A percentile compares a stretch with the other conserved stretches of the same genome.
Conservation (phyloP, 441 rosid species). For the Jatropha podagrica region DNA sequence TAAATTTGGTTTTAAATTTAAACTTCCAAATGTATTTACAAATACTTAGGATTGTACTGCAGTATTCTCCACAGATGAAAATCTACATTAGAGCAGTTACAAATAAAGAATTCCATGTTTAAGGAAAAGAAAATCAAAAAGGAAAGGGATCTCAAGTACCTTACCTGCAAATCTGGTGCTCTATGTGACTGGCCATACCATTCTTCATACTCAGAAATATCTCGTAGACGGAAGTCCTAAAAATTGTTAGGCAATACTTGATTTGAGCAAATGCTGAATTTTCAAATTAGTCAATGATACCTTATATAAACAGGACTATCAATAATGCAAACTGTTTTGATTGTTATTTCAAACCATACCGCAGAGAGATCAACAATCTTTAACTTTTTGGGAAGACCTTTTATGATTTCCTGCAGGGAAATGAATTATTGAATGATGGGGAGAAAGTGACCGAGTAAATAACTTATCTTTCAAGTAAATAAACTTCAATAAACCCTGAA, state of each 20-base stretch:
- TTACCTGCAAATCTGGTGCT: slow-evolving; percentile 86
- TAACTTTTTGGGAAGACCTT: slow-evolving; percentile 58
- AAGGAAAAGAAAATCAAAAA: not conserved
- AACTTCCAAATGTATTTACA: not conserved
- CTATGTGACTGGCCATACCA: slow-evolving; percentile 98
- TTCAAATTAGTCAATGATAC: slow-evolving; percentile 1
- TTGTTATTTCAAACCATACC: slow-evolving; percentile 41
- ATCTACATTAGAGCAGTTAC: not conserved
- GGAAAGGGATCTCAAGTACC: slow-evolving; percentile 8
- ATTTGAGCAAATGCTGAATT: slow-evolving; percentile 15
- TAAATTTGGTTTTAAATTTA: not conserved
- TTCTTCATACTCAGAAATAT: slow-evolving; percentile 79
- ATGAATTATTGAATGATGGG: not conserved
- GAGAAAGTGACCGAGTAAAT: not conserved
- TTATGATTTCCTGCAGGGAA: slow-evolving; percentile 74
- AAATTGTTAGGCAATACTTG: slow-evolving; percentile 11
- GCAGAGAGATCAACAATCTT: slow-evolving; percentile 97
- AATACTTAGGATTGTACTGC: not conserved
- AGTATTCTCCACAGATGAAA: not conserved
- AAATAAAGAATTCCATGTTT: not conserved
- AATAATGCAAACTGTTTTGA: slow-evolving; percentile 5
- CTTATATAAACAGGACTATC: not conserved
- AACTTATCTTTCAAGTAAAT: not conserved
- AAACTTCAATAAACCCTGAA: not conserved
- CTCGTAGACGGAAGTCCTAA: slow-evolving; percentile 85